Evolutionary conservation across 2,329 filamentous ascomycete species (phyloP), one percentile per base, ranked within the genome.

Genomic region (Xylaria sp.): DNA sequence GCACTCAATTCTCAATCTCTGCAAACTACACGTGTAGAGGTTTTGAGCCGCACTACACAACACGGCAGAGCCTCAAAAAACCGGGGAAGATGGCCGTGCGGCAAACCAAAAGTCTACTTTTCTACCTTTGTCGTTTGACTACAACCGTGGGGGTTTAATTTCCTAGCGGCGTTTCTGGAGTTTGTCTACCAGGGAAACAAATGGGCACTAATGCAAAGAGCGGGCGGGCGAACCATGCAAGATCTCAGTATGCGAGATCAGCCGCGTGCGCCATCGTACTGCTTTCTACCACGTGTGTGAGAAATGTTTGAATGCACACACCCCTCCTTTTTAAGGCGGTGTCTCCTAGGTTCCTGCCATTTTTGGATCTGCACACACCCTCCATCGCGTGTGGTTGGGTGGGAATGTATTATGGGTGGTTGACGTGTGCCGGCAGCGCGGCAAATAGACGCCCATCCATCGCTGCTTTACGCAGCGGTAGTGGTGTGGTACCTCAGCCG

Each of bases 381-480:
- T 72, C 69, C 63, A 64, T 61, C 63, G 57, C 56, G 67, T 66
- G 65, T 72, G 67, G 63, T 67, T 71, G 70, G 68, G 69, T 63
- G 68, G 62, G 66, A 70, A 69, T 67, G 61, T 56, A 66, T 63
- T 67, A 71, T 73, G 70, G 69, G 66, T 44, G 62, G 56, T 68
- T 50, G 75, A 75, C 67, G n/a, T 74, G 76, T 72, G 70, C 69
- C 70, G 69, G 62, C 69, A 73, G 71, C 68, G 72, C 71, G 74
- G 74, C 69, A 74, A 73, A 71, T 78, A 81, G 76, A 75, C 77
- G 78, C 79, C 69, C 76, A 73, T 42, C 73, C 76, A 68, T 79
- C 77, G 79, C 79, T 79, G 79, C 80, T 81, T 82, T 81, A 76
- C 66, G 61, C 50, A 57, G 60, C 60, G 65, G 63, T 63, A 62